Base-by-base conservation (phyloP, 768 basidiomycete genomes). In the Lentinus tigrinus region DNA sequence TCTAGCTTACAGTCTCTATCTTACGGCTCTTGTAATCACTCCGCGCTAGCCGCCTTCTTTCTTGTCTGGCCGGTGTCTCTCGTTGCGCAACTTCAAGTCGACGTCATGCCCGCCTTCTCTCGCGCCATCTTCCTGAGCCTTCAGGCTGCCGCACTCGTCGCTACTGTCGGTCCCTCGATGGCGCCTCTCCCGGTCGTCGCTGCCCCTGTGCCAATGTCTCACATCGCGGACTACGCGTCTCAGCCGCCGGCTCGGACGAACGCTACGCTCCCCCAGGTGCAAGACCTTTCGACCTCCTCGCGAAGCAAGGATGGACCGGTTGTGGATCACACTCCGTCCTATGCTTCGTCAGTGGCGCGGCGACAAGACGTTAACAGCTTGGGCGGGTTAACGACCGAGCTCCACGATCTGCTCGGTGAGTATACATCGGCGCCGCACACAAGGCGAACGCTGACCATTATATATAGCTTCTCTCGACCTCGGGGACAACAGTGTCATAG, bases 81-180 rank as follows among this genome's bases (percentile, higher is more conserved):
- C 31, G 24, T 27, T 27, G 54, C 47, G 26, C 46, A 39, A 19
- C 51, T 16, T 42, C 56, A 40, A 47, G 58, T 55, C 31, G 68
- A 62, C 31, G 52, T 26, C 47, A 74, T 76, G 74, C 65, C 72
- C 60, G 74, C 71, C 21, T 54, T 76, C 65, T 67, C 69, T 65
- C 77, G 73, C 61, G 69, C 73, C 62, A 55, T 78, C 58, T 67
- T 76, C 60, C 57, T 79, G 66, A 74, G 73, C 55, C 65, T 79
- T 48, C 72, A 78, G 65, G 72, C 76, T 47, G 63, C 75, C 58
- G 71, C 68, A 56, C 70, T 83, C 62, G 67, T 73, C 47, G 66
- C 73, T 44, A 65, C 77, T 55, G 61, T 73, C 59, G 70, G 73
- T 51, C 44, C 63, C 16, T 51, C 59, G n/a, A 28, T 65, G n/a